Evolutionary conservation across 495 filamentous ascomycete genomes (phyloP), one percentile per base, ranked within the genome.

Genomic region (Hypoxylon subgilvum): DNA sequence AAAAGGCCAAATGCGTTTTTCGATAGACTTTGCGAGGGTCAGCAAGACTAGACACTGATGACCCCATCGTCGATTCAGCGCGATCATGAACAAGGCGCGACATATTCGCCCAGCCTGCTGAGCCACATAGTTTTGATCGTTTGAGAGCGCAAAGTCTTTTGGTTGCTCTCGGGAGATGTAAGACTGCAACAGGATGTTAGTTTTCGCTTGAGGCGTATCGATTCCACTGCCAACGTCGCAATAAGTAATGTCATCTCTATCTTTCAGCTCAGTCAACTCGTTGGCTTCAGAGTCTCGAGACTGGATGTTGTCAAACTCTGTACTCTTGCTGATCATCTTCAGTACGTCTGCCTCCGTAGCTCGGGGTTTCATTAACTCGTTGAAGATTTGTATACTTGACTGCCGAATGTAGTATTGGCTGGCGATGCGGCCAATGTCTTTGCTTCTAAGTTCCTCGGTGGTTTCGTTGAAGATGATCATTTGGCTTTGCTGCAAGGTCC

Each of bases 381-480:
- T 97, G 82, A 99, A 99, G 17, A 96, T 89, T 69, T 97, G 86
- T 57, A 99, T 88, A 65, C 89, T 96, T 16, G 86, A 88, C 62
- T 97, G 90, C 38, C 93, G 80, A 48, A 99, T 90, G 70, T 99
- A 99, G 67, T 86, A 97, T 65, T 97, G 92, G 69, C 93, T 97
- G 18, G 94, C 95, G 69, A 99, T 99, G 14, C 94, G 86, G 22
- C 94, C 94, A 13, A 97, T 85, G 68, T 97, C 91, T 69, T 97
- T 99, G 41, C 91, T 87, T 38, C 87, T 84, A 8, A 99, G 82
- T 60, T 93, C 91, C 69, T 96, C 91, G 0, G 94, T 97, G 10
- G 74, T 79, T 55, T 97, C 95, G 65, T 97, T 95, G 78, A 93
- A 97, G 34, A 97, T 95, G 61, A 99, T 92, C 94, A 99, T 99